Base-by-base conservation (phyloP, 805 yeast genomes). In the Pichia heedii region DNA sequence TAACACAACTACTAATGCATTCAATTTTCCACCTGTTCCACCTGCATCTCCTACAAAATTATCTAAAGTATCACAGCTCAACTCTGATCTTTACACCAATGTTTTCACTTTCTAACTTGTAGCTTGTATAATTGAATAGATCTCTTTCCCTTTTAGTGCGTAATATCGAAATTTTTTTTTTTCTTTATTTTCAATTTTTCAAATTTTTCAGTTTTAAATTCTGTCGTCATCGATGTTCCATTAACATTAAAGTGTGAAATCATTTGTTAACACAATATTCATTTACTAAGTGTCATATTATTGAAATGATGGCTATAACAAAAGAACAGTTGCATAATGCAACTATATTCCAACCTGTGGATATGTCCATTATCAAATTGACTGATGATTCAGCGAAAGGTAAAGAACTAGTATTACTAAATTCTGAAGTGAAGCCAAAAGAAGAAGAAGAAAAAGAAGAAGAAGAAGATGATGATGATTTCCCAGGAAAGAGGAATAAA, bases 381-480 rank as follows among this genome's bases (percentile, higher is more conserved):
- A 9, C 13, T 10, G 42, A 40, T 34, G 42, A 40, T 24, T 40
- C 42, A 2, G 19, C 18, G 3, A 3, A 22, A 13, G 42, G 42
- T n/a, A 34, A 40, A 24, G 32, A 40, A 35, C 6, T 40, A 13
- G 38, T 34, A 15, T 33, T 7, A 13, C 19, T 40, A 6, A 40
- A 39, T 10, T 10, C 27, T 10, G 27, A 3, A 13, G 27, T 10
- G 12, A 13, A 24, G 9, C 27, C 11, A 10, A 13, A 24, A 24
- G 27, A 24, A 13, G 27, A 24, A 24, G 27, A 24, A 24, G 9
- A n/a, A n/a, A n/a, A n/a, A n/a, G n/a, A n/a, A n/a, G n/a, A n/a
- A n/a, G n/a, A n/a, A n/a, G n/a, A n/a, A n/a, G n/a, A n/a, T 11
- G 49, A 45, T 33, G 37, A 41, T 5, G 36, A 16, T 26, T 48